A percentile compares a stretch with the other conserved stretches of the same genome.
phyloP scores from a whole-genome alignment of 257 asterid genomes.

The Echium plantagineum region DNA sequence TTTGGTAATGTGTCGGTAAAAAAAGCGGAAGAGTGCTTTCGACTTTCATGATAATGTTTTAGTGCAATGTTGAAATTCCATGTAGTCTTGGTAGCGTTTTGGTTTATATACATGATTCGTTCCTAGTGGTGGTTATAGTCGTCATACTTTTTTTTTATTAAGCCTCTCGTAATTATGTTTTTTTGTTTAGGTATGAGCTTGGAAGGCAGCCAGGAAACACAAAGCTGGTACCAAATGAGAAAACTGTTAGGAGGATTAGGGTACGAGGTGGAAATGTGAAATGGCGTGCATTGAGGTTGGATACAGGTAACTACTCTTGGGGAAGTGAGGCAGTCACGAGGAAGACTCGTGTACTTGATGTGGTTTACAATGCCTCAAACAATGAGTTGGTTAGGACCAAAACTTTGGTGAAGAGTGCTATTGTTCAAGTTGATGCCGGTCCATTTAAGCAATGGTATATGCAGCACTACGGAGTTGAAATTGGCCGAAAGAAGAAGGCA shows the following conservation, averaged over 20 bases:
- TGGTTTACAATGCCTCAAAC: conserved; percentile 14
- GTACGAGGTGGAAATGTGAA: conserved; percentile 44
- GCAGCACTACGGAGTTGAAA: conserved; percentile 26
- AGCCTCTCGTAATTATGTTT: too few species aligned
- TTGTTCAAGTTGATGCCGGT: conserved; percentile 37
- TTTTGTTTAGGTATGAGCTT: conserved; percentile 2
- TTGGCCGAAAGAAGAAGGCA: conserved; percentile 26
- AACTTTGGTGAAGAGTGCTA: conserved; percentile 30
- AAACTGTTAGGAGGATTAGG: too few species aligned
- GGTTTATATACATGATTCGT: too few species aligned
- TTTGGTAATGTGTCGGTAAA: too few species aligned
- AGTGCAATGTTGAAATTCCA: too few species aligned
- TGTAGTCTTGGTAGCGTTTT: too few species aligned
- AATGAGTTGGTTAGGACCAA: conserved; percentile 28
- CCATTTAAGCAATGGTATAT: conserved; percentile 40
- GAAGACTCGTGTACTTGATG: conserved; percentile 33
- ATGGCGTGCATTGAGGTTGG: conserved; percentile 40
- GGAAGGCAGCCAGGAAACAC: too few species aligned
- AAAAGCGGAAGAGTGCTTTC: too few species aligned
- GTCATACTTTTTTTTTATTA: too few species aligned
- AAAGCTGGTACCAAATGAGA: too few species aligned
- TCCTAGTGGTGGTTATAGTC: too few species aligned
- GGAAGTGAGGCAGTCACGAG: conserved; percentile 38
- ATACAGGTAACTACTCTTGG: conserved; percentile 42
- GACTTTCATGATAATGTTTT: too few species aligned